These are phyloP conservation scores for Hyaloscypha hepaticicola DNA, from an alignment of 495 filamentous ascomycete species.

Conservation along the genomic window DNA sequence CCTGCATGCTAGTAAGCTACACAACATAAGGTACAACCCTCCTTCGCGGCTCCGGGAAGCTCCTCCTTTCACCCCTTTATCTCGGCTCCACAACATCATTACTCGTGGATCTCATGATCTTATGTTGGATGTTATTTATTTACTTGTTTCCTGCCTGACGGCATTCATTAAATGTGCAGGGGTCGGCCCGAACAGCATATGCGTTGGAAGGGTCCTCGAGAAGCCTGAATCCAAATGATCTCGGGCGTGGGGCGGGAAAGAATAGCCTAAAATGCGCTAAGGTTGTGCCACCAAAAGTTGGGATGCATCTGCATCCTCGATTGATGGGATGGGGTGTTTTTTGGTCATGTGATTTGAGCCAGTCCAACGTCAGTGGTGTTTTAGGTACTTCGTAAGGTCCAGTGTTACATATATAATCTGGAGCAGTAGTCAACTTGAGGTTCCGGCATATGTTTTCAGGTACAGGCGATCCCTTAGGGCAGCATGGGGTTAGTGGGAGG, in stretches of 20 bases:
- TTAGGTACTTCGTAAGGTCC: too few relatives aligned
- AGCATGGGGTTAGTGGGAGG: not conserved
- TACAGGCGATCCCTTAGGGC: not conserved
- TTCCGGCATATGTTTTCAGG: not conserved
- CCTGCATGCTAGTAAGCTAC: not conserved
- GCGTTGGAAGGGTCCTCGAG: not conserved
- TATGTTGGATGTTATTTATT: too few relatives aligned
- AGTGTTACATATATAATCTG: not conserved
- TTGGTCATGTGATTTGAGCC: not conserved
- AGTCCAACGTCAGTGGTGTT: not conserved
- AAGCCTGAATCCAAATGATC: not conserved
- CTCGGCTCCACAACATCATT: not conserved
- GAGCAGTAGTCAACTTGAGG: not conserved
- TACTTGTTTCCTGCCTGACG: not conserved
- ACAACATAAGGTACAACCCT: not conserved
- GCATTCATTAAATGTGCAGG: not conserved
- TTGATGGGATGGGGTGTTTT: not conserved
- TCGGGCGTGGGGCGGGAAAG: not conserved
- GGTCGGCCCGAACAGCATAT: not conserved
- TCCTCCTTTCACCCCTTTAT: not conserved
- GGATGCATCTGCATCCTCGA: not conserved
- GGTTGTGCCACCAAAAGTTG: not conserved
- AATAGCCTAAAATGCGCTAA: not conserved
- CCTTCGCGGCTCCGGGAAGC: not conserved
- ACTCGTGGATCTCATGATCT: too few relatives aligned